Percentiles rank a stretch among this genome's conserved stretches.
Conservation (phyloP, 2,329 filamentous ascomycete genomes). For the Coniochaeta sp. region DNA sequence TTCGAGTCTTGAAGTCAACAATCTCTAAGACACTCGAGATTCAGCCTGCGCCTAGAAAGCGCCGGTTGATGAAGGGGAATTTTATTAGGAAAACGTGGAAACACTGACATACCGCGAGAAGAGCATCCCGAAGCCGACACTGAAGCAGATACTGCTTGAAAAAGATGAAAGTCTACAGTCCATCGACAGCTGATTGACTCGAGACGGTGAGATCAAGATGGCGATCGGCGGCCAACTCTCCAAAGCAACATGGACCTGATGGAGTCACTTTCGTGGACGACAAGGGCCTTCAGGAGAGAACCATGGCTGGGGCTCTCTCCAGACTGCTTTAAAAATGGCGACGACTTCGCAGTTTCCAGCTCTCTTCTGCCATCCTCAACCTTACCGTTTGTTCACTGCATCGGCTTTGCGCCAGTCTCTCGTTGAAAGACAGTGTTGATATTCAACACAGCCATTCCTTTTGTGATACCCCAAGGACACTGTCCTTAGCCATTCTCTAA, state of each 20-base stretch:
- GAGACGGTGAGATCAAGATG: background rate
- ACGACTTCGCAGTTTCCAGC: background rate
- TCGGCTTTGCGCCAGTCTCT: background rate
- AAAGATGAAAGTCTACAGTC: background rate
- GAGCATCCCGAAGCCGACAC: background rate
- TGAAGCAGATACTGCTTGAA: too few relatives aligned
- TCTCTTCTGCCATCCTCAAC: background rate
- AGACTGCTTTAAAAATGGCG: background rate
- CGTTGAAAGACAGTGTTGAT: background rate
- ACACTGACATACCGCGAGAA: background rate
- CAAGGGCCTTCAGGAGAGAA: background rate
- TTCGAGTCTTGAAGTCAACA: background rate
- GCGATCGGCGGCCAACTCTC: background rate
- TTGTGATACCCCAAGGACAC: background rate
- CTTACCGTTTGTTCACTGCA: background rate
- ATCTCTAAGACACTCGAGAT: background rate
- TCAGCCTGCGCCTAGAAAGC: background rate
- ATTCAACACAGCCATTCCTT: constrained; percentile 1
- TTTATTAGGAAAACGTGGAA: background rate
- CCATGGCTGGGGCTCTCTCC: background rate
- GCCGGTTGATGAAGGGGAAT: background rate
- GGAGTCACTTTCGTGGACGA: background rate
- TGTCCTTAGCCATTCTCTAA: constrained; percentile 2
- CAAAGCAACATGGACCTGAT: background rate
- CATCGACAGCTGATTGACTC: background rate